Evolutionary conservation across 306 rosid genomes (phyloP), one percentile per base, ranked within the genome.

Genomic region (Ochetophila trinervis): DNA sequence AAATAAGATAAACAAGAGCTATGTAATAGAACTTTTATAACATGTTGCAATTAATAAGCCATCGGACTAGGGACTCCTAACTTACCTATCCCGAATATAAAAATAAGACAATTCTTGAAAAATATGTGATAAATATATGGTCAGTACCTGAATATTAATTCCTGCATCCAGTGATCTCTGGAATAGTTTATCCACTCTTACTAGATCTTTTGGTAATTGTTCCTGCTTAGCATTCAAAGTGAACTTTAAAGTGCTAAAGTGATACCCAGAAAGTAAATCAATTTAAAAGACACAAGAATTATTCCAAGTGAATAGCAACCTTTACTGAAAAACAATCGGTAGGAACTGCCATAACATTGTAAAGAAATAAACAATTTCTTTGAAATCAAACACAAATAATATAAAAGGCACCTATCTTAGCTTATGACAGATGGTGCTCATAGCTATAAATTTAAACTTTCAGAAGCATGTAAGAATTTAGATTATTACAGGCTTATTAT

Each of bases 131-230:
- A 49, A 76, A 68, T 60, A 57, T 69, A 67, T 67, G 55, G 67
- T 73, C 61, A 59, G 62, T 73, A 88, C 99, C 91, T 87, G 85
- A 81, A 93, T 90, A 50, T 78, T 82, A 67, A 93, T 84, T 61
- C 97, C 97, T 49, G 84, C 85, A 57, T 86, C 87, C 71, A 66
- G 23, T 71, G 99, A 90, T 62, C 79, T 86, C 67, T 80, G 82
- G 84, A 93, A 93, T 60, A 93, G 82, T 65, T 9, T 81, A 71
- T 93, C 88, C 36, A 93, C 97, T 77, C 97, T 85, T 65, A 49
- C 78, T 65, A 81, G 75, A 78, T 93, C 99, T 60, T 83, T 85
- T 24, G 97, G 94, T 47, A 93, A 75, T 51, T 93, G 95, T 78
- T 88, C 99, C 99, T 93, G 78, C 66, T 57, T 67, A 78, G 67